A percentile compares a stretch with the other conserved stretches of the same genome.
Conservation (phyloP, 2,329 filamentous ascomycete genomes). For the Claviceps spartinae region DNA sequence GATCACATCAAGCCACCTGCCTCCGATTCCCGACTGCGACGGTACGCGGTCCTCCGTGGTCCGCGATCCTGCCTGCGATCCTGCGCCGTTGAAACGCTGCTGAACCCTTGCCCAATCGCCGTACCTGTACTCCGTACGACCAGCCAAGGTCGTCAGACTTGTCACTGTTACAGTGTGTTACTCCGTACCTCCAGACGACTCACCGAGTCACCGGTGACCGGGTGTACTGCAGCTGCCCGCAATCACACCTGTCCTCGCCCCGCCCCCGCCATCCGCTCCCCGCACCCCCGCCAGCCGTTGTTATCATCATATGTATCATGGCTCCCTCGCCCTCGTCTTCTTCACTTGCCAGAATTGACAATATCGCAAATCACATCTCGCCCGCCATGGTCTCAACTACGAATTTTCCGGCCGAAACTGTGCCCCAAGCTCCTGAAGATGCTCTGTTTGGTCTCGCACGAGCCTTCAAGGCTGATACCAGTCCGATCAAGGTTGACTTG, state of each 20-base stretch:
- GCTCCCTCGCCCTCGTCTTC: slow-evolving; percentile 20
- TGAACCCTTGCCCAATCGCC: too few species aligned
- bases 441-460: slow-evolving; percentile 86
- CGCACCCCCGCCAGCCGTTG: slow-evolving; percentile 3
- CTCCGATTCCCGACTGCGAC: not conserved
- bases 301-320: slow-evolving; percentile 1
- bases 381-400: slow-evolving; percentile 37
- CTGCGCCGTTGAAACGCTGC: too few species aligned
- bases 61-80: too few species aligned
- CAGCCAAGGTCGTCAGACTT: too few species aligned
- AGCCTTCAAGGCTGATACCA: slow-evolving; percentile 69
- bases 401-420: slow-evolving; percentile 60
- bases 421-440: slow-evolving; percentile 88
- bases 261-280: not conserved
- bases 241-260: not conserved
- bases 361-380: slow-evolving; percentile 58
- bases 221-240: not conserved
- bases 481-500: slow-evolving; percentile 77
- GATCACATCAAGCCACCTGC: not conserved
- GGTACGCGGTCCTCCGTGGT: not conserved
- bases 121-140: too few species aligned
- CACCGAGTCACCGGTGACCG: not conserved
- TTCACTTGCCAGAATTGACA: slow-evolving; percentile 41
- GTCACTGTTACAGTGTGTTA: too few species aligned
- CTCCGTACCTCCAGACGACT: too few species aligned